Conservation (phyloP, 164 flowering plant species). For the Vitis vinifera region ASM3070453v1 NC_081818.1:15284001-15284500, state of each 20-base stretch:
- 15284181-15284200: constrained; percentile 82
- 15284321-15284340: constrained; percentile 73
- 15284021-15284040: no score
- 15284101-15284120: no score
- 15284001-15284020: no score
- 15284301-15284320: constrained; percentile 79
- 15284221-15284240: constrained; percentile 91
- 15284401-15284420: constrained; percentile 75
- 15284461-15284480: constrained; percentile 67
- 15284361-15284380: constrained; percentile 54
- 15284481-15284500: constrained; percentile 85
- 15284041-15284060: no score
- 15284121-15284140: no score
- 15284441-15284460: constrained; percentile 70
- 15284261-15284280: constrained; percentile 91
- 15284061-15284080: no score
- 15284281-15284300: constrained; percentile 87
- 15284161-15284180: constrained; percentile 6
- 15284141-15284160: no score
- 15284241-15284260: constrained; percentile 84
- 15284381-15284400: constrained; percentile 86
- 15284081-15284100: no score
- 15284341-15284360: constrained; percentile 98
- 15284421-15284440: constrained; percentile 57
- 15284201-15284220: constrained; percentile 74